Evolutionary conservation across 805 yeast genomes (phyloP), one percentile per base, ranked within the genome.

Genomic region (Barnettozyma pratensis): DNA sequence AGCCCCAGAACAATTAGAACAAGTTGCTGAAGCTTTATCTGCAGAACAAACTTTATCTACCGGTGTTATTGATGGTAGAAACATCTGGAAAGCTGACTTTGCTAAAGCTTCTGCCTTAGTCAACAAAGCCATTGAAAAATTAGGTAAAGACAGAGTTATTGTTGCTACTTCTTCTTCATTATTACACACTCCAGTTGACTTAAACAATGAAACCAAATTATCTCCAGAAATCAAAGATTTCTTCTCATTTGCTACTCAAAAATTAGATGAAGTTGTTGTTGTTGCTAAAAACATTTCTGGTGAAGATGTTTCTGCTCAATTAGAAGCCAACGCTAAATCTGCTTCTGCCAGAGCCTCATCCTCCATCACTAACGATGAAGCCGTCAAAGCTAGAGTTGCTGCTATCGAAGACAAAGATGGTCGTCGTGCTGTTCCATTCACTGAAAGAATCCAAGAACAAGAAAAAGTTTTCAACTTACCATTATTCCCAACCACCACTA

Each of bases 401-500:
- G 75, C 83, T 61, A 79, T 87, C 68, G 81, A 83, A 72, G 86
- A 78, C 60, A 80, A 87, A 56, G 75, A 79, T 75, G 79, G 92
- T 56, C 80, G 86, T 70, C 89, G 99, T 82, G 77, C 81, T 71
- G 72, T 89, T 63, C 83, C 94, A 54, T 94, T 94, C 83, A 81
- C 85, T 62, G 77, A 72, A 59, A 88, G 99, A 80, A 81, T 88
- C 67, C 85, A 76, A 62, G 91, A 83, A 63, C 99, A 94, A 80
- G 80, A 87, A 78, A 75, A 73, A 63, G 77, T 82, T 69, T 87
- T 87, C 80, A 87, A 94, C 80, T 80, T 94, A 72, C 99, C 99
- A 63, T 77, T 87, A 68, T 94, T 94, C 96, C 99, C 99, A 76
- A 94, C 99, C 70, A 94, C 99, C 72, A 94, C 99, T 66, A 94